Evolutionary conservation across 2,329 filamentous ascomycete genomes (phyloP).

Genomic region (Parastagonospora nodorum): DNA sequence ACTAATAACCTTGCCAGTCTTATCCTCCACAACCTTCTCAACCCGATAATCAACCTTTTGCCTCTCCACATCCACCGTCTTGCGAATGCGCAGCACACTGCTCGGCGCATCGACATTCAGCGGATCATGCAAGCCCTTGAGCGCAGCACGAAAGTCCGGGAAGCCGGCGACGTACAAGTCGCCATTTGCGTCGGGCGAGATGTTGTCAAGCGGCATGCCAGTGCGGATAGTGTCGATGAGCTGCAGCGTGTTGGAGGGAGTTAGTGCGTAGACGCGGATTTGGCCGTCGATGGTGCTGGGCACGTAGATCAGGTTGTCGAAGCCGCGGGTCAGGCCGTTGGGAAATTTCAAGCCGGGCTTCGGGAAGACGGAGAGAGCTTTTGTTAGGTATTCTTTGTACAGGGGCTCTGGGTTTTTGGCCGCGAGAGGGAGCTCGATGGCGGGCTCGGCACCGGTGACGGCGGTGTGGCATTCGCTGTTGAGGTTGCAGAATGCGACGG

Average conservation of each 20-base stretch:
- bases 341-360: slow-evolving; percentile 34
- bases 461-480: slow-evolving; percentile 23
- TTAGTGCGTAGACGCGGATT: slow-evolving; percentile 26
- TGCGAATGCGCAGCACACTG: slow-evolving; percentile 28
- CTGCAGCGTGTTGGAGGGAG: slow-evolving; percentile 18
- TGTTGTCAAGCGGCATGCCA: slow-evolving; percentile 35
- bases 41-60: slow-evolving; percentile 20
- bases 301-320: slow-evolving; percentile 33
- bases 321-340: slow-evolving; percentile 31
- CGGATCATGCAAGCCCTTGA: slow-evolving; percentile 21
- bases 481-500: slow-evolving; percentile 28
- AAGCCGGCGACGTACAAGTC: slow-evolving; percentile 33
- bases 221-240: slow-evolving; percentile 28
- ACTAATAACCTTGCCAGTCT: slow-evolving; percentile 22
- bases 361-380: slow-evolving; percentile 8
- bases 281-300: slow-evolving; percentile 31
- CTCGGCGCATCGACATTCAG: slow-evolving; percentile 16
- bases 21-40: slow-evolving; percentile 35
- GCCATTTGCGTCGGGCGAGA: slow-evolving; percentile 30
- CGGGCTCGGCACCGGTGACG: slow-evolving; percentile 12
- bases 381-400: slow-evolving; percentile 9
- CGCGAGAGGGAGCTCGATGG: not conserved
- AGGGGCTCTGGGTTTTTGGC: not conserved
- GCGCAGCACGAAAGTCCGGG: slow-evolving; percentile 10
- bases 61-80: slow-evolving; percentile 4